Evolutionary conservation across 176 grass and related monocot species (phyloP).

Genomic region (Guadua angustifolia): DNA sequence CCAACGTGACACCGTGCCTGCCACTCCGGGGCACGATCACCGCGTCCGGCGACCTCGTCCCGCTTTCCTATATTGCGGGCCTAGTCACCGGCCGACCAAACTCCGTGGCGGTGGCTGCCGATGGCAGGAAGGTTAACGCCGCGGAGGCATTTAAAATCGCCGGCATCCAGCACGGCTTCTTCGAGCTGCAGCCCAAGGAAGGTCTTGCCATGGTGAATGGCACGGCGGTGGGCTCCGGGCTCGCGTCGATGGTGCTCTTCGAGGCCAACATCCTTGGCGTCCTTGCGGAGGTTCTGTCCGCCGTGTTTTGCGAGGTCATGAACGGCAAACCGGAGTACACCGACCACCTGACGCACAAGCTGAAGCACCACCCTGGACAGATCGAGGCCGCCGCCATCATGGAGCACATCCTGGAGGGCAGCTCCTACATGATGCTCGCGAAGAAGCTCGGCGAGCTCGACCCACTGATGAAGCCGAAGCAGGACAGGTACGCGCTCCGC

Average conservation of each 20-base stretch:
- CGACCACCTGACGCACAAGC: conserved; percentile 85
- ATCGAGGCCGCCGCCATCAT: conserved; percentile 87
- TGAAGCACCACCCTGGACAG: conserved; percentile 92
- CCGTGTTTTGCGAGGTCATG: conserved; percentile 90
- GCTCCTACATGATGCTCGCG: conserved; percentile 71
- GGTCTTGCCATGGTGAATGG: conserved; percentile 89
- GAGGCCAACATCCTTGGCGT: conserved; percentile 71
- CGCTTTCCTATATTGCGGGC: conserved; percentile 81
- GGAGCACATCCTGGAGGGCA: conserved; percentile 77
- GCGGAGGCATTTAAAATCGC: conserved; percentile 62
- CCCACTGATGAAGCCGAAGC: conserved; percentile 86
- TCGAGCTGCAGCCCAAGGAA: conserved; percentile 86
- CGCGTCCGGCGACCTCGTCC: conserved; percentile 77
- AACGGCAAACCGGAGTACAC: conserved; percentile 88
- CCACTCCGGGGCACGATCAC: conserved; percentile 88
- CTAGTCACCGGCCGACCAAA: conserved; percentile 80
- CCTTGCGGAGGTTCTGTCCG: conserved; percentile 69
- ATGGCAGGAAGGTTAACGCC: conserved; percentile 46
- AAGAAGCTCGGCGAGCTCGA: conserved; percentile 78
- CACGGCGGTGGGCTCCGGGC: conserved; percentile 78
- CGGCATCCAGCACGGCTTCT: conserved; percentile 60
- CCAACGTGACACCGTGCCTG: conserved; percentile 80
- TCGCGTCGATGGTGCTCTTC: conserved; percentile 75
- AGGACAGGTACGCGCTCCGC: conserved; percentile 89
- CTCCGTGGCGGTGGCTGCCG: conserved; percentile 33